phyloP scores from a whole-genome alignment of 768 basidiomycete species.

The Lactifluus volemus region DNA sequence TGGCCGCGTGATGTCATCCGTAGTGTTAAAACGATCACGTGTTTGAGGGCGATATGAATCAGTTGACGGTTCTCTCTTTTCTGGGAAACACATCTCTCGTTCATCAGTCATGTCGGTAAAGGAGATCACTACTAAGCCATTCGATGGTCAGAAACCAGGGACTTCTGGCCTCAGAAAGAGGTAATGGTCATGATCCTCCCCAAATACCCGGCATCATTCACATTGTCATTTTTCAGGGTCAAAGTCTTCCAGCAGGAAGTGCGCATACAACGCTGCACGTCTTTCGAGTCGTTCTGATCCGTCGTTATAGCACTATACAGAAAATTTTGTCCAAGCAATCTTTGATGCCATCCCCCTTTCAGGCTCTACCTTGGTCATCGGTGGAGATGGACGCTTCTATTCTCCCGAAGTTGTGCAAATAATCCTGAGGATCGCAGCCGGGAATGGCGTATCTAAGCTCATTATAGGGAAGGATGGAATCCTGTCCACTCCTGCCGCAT shows the following conservation, averaged over 20 bases:
- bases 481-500: conserved; percentile 94
- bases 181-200: conserved; percentile 32
- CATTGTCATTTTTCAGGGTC: conserved; percentile 47
- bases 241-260: conserved; percentile 98
- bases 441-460: conserved; percentile 85
- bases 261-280: conserved; percentile 19
- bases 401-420: conserved; percentile 79
- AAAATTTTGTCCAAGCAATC: conserved; percentile 96
- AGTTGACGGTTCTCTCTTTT: neutral
- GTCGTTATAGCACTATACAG: conserved; percentile 73
- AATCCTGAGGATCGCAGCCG: conserved; percentile 90
- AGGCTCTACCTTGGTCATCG: conserved; percentile 83
- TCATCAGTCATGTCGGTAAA: conserved; percentile 40
- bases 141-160: conserved; percentile 93
- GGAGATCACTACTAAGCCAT: conserved; percentile 75
- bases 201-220: neutral
- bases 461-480: conserved; percentile 90
- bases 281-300: conserved; percentile 19
- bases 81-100: neutral
- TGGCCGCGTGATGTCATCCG: neutral
- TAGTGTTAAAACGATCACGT: conserved; percentile 7
- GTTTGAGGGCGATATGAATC: conserved; percentile 11
- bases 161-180: conserved; percentile 97
- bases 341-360: conserved; percentile 79
- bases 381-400: conserved; percentile 95